Base-by-base conservation (phyloP, 1,284 basidiomycete species). In the Boletus semigastroideus region DNA sequence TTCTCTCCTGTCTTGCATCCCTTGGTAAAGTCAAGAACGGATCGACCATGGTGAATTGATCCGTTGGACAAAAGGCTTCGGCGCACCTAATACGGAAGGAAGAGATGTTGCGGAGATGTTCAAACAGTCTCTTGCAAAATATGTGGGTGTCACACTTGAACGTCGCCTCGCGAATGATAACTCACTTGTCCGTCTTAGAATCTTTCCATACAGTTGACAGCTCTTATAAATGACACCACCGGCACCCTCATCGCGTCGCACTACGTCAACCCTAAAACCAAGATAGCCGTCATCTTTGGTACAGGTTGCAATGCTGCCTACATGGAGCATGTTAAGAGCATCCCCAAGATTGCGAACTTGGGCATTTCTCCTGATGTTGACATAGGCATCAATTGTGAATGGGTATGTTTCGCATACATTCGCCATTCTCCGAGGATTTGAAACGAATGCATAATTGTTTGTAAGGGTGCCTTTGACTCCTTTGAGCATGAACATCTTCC, bases 11-110 rank as follows among this genome's bases (percentile, higher is more conserved):
- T 33, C 13, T 16, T 17, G 12, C 39, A 37, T 54, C 17, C 22
- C 42, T 20, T 20, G 49, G 10, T 57, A 45, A 67, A 92, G 89
- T 25, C 96, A 99, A 79, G 82, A 90, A 38, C 80, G 82, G 47
- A 99, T 99, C 64, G 94, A 99, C 72, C 94, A 98, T 63, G 97
- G 94, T 43, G 84, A 84, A 59, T 86, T 99, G 41, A 93, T 98
- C 61, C 90, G 95, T 33, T 99, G 97, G 96, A 99, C 97, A 42
- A 99, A 99, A 74, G 97, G 96, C 59, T 99, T 99, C 65, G 94
- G 94, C 36, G 92, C 92, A 1, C 72, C 84, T 7, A 94, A 95
- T 68, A 94, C 93, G 19, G 97, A 99, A 72, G 95, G 94, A 14
- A 78, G 83, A 51, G 93, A 99, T 68, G 94, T 96, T 30, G 94